Conservation (phyloP, 163 green algal genomes). For the Picocystis sp. region DNA sequence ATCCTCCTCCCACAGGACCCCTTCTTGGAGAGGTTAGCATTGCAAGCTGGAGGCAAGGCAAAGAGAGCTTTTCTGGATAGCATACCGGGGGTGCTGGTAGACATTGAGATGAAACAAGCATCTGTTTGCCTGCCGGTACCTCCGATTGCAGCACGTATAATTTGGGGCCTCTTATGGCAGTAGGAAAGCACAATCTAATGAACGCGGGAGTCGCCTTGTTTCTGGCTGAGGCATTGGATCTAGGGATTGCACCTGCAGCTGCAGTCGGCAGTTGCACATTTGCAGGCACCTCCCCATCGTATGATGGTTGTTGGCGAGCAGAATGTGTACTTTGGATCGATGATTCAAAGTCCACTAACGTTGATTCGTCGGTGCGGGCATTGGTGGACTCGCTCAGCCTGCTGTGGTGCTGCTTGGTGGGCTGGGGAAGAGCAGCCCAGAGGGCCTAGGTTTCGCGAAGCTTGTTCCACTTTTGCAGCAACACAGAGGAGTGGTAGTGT, state of each 20-base stretch:
- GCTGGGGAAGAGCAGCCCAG: constrained; percentile 19
- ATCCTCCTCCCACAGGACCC: constrained; percentile 19
- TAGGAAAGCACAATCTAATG: constrained; percentile 22
- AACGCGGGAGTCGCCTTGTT: constrained; percentile 20
- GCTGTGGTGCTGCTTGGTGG: constrained; percentile 23
- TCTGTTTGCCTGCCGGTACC: too few species aligned
- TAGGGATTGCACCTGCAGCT: constrained; percentile 13
- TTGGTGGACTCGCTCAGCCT: constrained; percentile 11
- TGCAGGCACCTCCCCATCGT: constrained; percentile 19
- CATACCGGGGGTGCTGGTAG: too few species aligned
- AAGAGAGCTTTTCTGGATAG: too few species aligned
- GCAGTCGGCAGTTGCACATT: constrained; percentile 6
- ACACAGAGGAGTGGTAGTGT: constrained; percentile 12
- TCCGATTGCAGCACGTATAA: not conserved
- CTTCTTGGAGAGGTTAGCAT: too few species aligned
- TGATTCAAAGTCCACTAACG: constrained; percentile 33
- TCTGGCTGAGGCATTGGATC: constrained; percentile 10
- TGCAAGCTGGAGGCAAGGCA: too few species aligned
- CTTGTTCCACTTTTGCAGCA: constrained; percentile 7
- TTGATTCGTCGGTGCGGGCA: constrained; percentile 21
- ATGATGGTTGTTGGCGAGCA: constrained; percentile 20
- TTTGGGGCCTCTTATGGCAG: constrained; percentile 7
- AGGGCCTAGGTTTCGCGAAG: constrained; percentile 10
- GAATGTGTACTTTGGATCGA: constrained; percentile 20
- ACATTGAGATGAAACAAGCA: too few species aligned